Conservation (phyloP, 129 eudicot species). For the Pseudognaphalium luteoalbum region DNA sequence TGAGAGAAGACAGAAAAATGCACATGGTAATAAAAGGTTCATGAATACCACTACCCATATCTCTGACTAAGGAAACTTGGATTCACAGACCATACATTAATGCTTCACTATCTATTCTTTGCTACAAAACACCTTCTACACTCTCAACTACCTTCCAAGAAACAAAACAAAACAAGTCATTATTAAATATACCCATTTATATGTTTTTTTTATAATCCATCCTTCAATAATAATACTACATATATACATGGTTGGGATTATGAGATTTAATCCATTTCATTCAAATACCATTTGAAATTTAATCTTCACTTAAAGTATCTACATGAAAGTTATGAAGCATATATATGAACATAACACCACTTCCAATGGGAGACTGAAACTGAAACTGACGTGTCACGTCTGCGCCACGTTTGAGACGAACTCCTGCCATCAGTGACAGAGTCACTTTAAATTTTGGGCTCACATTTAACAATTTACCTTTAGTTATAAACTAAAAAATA, state of each 20-base stretch:
- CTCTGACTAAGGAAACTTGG: slow-evolving; percentile 43
- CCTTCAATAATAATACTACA: neutral
- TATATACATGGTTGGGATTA: neutral
- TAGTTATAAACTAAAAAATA: too few relatives aligned
- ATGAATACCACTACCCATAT: slow-evolving; percentile 42
- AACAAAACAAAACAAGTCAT: slow-evolving; percentile 25
- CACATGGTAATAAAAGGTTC: slow-evolving; percentile 41
- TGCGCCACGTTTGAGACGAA: too few relatives aligned
- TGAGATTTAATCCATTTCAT: slow-evolving; percentile 11
- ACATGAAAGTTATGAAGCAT: too few relatives aligned
- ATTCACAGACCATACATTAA: slow-evolving; percentile 39
- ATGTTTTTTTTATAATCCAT: slow-evolving; percentile 1
- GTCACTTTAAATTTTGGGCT: too few relatives aligned
- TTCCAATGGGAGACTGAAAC: too few relatives aligned
- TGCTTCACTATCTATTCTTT: slow-evolving; percentile 41
- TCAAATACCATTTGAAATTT: neutral
- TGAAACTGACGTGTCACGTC: too few relatives aligned
- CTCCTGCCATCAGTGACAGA: too few relatives aligned
- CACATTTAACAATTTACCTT: too few relatives aligned
- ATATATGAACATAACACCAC: too few relatives aligned
- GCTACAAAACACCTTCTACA: slow-evolving; percentile 28
- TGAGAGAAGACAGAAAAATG: slow-evolving; percentile 25
- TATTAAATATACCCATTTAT: slow-evolving; percentile 16
- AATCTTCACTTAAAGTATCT: neutral
- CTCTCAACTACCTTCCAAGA: slow-evolving; percentile 30